A percentile compares a stretch with the other conserved stretches of the same genome.
Conservation (phyloP, 179 eudicot genomes). For the Actinidia arguta region DNA sequence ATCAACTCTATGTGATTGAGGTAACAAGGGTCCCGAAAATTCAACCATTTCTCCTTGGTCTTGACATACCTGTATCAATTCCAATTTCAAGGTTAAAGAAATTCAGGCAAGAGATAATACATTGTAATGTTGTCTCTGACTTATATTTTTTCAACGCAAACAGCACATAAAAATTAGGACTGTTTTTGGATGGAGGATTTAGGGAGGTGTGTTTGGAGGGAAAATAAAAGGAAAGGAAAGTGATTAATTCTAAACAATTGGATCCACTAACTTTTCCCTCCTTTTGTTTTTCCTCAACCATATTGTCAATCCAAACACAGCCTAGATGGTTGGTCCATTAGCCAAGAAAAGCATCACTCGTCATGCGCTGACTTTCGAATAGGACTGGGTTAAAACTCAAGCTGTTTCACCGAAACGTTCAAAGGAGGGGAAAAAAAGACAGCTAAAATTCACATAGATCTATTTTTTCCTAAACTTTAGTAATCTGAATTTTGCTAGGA, state of each 20-base stretch:
- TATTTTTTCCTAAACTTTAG: neutral
- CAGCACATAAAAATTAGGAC: too few species aligned
- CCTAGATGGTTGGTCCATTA: neutral
- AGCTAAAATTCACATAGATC: neutral
- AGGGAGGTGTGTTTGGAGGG: too few species aligned
- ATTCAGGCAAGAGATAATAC: neutral
- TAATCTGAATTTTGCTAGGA: neutral
- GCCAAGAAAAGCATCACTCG: slow-evolving; percentile 2
- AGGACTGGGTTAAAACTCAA: neutral
- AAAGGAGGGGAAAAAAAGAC: neutral
- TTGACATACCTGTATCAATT: slow-evolving; percentile 50
- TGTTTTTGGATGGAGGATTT: too few species aligned
- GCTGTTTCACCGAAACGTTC: too few species aligned
- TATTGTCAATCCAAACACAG: too few species aligned
- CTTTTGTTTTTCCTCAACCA: too few species aligned
- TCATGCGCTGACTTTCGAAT: neutral
- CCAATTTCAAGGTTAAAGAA: slow-evolving; percentile 17
- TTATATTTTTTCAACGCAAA: too few species aligned
- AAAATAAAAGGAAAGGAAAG: too few species aligned
- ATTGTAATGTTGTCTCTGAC: neutral
- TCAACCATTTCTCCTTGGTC: slow-evolving; percentile 82
- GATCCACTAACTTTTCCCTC: too few species aligned
- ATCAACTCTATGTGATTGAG: slow-evolving; percentile 73
- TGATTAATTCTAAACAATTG: too few species aligned
- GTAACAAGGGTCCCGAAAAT: slow-evolving; percentile 86